Conservation (phyloP, 176 grass and related monocot species). For the Raddia distichophylla region DNA sequence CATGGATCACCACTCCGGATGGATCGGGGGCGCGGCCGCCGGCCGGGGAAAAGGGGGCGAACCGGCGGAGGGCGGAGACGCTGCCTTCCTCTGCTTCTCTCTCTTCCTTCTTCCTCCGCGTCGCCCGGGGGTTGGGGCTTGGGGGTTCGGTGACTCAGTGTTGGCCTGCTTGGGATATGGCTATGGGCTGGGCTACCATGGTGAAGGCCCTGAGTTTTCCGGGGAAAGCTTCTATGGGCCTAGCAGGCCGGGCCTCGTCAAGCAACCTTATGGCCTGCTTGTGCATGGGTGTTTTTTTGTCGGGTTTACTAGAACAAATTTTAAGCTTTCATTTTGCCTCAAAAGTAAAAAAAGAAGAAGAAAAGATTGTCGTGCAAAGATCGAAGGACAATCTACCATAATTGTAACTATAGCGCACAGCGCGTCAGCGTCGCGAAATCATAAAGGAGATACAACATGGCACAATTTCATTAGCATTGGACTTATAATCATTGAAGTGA, state of each 20-base stretch:
- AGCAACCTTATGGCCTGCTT: too few relatives aligned
- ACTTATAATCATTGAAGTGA: neutral
- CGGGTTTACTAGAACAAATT: neutral
- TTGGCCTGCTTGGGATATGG: neutral
- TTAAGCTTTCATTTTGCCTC: too few relatives aligned
- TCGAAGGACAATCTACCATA: neutral
- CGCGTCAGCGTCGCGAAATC: neutral
- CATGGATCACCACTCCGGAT: conserved; percentile 33
- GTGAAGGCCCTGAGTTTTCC: neutral
- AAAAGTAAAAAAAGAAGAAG: neutral
- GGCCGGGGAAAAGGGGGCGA: neutral
- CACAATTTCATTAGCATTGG: neutral
- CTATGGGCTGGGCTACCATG: neutral
- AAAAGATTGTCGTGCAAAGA: neutral
- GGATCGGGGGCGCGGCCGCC: neutral
- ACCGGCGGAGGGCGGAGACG: neutral
- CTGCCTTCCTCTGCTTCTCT: neutral
- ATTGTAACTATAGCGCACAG: too few relatives aligned
- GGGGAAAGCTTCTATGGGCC: too few relatives aligned
- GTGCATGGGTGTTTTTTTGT: neutral
- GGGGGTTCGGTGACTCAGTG: neutral
- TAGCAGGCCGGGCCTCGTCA: too few relatives aligned
- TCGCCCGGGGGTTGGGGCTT: neutral
- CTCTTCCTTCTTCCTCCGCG: neutral
- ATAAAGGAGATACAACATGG: neutral